A percentile compares a stretch with the other conserved stretches of the same genome.
phyloP scores from a whole-genome alignment of 1,284 basidiomycete species.

The Exsudoporus floridanus region DNA sequence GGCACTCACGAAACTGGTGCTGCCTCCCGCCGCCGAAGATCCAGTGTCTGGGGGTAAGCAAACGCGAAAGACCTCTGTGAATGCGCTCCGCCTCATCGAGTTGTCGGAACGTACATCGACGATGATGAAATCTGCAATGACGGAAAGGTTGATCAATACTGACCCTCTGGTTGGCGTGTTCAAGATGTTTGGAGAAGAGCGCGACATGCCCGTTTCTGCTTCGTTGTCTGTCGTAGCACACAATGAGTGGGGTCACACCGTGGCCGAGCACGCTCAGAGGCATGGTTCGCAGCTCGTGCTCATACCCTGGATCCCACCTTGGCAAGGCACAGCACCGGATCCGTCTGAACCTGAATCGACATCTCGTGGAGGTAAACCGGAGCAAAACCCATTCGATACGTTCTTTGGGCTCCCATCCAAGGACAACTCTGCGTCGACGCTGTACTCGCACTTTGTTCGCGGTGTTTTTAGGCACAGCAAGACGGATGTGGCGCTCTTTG shows the following conservation, averaged over 20 bases:
- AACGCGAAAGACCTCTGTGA: slow-evolving; percentile 39
- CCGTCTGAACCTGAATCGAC: slow-evolving; percentile 30
- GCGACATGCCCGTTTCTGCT: slow-evolving; percentile 66
- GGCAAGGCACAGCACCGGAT: slow-evolving; percentile 10
- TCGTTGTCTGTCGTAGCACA: slow-evolving; percentile 66
- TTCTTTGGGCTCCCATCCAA: slow-evolving; percentile 49
- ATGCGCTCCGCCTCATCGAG: slow-evolving; percentile 85
- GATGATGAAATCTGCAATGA: slow-evolving; percentile 82
- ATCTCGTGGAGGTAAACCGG: slow-evolving; percentile 13
- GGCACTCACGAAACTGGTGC: slow-evolving; percentile 64
- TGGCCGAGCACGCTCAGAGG: slow-evolving; percentile 65
- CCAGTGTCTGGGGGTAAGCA: slow-evolving; percentile 11
- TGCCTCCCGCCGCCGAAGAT: slow-evolving; percentile 20
- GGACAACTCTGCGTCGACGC: slow-evolving; percentile 42
- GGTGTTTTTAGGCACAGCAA: slow-evolving; percentile 72
- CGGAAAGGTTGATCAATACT: slow-evolving; percentile 65
- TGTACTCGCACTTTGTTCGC: slow-evolving; percentile 81
- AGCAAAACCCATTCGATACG: slow-evolving; percentile 59
- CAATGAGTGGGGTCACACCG: slow-evolving; percentile 68
- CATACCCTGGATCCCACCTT: slow-evolving; percentile 73
- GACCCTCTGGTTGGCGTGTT: slow-evolving; percentile 86
- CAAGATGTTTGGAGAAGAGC: slow-evolving; percentile 79
- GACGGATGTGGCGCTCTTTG: slow-evolving; percentile 78
- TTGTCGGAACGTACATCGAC: slow-evolving; percentile 90
- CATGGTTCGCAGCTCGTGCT: slow-evolving; percentile 74